These are phyloP conservation scores for Clitoria ternatea DNA, from an alignment of 306 rosid genomes.

Conservation along the genomic window DNA sequence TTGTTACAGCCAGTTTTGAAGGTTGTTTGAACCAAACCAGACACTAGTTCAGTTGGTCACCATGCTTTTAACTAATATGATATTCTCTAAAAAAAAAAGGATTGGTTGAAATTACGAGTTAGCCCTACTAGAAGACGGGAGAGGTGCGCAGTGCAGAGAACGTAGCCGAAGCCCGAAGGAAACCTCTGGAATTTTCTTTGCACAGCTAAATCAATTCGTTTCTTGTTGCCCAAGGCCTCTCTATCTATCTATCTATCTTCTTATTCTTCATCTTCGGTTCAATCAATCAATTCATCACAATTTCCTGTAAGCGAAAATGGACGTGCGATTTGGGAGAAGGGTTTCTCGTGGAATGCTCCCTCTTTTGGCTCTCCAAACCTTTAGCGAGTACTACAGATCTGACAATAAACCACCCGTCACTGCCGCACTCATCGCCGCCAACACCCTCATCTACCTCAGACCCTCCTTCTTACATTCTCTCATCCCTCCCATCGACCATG, in stretches of 20 bases:
- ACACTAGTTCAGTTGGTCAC: no score
- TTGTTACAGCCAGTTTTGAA: no score
- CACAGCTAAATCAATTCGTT: slow-evolving; percentile 10
- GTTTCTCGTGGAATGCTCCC: slow-evolving; percentile 62
- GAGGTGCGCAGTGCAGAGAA: background rate
- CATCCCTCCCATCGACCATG: slow-evolving; percentile 61
- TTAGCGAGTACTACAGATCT: slow-evolving; percentile 64
- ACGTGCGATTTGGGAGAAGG: slow-evolving; percentile 47
- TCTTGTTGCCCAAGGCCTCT: slow-evolving; percentile 13
- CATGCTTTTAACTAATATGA: no score
- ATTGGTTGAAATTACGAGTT: background rate
- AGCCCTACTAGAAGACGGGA: background rate
- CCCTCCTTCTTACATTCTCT: slow-evolving; percentile 48
- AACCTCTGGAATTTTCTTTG: slow-evolving; percentile 28
- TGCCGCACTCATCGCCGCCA: slow-evolving; percentile 75
- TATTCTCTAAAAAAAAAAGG: no score
- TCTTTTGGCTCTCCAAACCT: slow-evolving; percentile 66
- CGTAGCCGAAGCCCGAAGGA: background rate
- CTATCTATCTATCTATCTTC: background rate
- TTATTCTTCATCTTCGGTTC: no score
- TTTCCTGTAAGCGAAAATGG: slow-evolving; percentile 28
- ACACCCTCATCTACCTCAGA: slow-evolving; percentile 65
- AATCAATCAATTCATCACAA: no score
- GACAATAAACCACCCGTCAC: slow-evolving; percentile 73
- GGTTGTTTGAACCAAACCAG: no score